Conservation (phyloP, 106 monocot genomes). For the Apostasia shenzhenica region DNA sequence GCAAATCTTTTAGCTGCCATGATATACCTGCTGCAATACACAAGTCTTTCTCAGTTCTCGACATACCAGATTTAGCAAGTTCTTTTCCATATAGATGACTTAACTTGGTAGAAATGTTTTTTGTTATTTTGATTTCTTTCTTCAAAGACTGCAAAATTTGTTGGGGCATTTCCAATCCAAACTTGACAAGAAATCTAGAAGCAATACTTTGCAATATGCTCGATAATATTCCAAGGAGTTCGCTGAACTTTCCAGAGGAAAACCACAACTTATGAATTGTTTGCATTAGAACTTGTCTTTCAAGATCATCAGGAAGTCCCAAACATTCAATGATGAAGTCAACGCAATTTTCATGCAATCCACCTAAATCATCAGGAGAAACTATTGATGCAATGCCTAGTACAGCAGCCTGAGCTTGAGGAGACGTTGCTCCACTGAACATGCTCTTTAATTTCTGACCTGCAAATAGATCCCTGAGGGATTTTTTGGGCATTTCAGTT, state of each 20-base stretch:
- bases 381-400: conserved; percentile 47
- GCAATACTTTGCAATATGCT: conserved; percentile 35
- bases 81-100: conserved; percentile 8
- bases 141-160: conserved; percentile 20
- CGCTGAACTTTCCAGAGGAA: conserved; percentile 48
- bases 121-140: conserved; percentile 34
- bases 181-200: conserved; percentile 24
- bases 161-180: conserved; percentile 14
- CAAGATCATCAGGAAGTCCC: conserved; percentile 43
- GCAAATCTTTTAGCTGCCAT: conserved; percentile 83
- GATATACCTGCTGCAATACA: conserved; percentile 45
- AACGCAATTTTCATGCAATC: conserved; percentile 44
- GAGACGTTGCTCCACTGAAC: conserved; percentile 43
- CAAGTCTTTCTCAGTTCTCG: conserved; percentile 30
- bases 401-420: conserved; percentile 46
- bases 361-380: conserved; percentile 40
- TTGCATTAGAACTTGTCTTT: conserved; percentile 38
- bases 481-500: conserved; percentile 31
- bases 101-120: conserved; percentile 23
- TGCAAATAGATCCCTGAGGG: conserved; percentile 45
- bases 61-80: conserved; percentile 10
- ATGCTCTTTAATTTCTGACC: conserved; percentile 45
- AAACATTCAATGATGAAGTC: conserved; percentile 27
- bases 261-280: conserved; percentile 60
- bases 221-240: conserved; percentile 50